Base-by-base conservation (phyloP, 2,329 filamentous ascomycete genomes). In the Claviceps pazoutovae region DNA sequence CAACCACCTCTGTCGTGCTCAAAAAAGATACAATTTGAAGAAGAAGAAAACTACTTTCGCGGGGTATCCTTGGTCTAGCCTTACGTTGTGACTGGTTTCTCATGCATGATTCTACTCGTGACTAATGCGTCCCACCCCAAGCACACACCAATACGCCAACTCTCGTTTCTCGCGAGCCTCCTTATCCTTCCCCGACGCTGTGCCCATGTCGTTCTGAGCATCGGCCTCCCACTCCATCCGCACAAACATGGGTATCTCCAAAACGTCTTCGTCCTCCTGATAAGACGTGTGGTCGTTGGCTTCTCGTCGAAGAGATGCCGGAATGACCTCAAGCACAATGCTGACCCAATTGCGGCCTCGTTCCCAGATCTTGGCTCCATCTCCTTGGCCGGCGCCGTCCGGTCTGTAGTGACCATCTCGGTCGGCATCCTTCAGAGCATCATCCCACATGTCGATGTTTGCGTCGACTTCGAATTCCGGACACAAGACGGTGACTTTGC, bases 341-440 rank as follows among this genome's bases (percentile, higher is more conserved):
- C 84, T 93, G 16, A 93, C 93, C 87, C 90, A 96, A 66, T 97
- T 98, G 38, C 90, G 76, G 0, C 90, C 91, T 51, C 84, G 80
- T 56, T 96, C 90, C 86, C 88, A 98, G n/a, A 97, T 83, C 68
- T 97, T 97, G 50, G 91, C 93, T 0, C 87, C 87, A 66, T 95
- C 89, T 16, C 86, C 80, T 48, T 80, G 77, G 49, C 71, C 60
- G 56, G 62, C 63, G 60, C 69, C 59, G 54, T 69, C 71, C 60
- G 64, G 64, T 59, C 61, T 69, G 63, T 61, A 62, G 57, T 62
- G 65, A 64, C 64, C 64, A 63, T 68, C 65, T 54, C 30, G 30
- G 26, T 58, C 63, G 34, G 72, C 68, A 55, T 76, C 79, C 63
- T 82, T 81, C 11, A 96, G 74, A 0, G 90, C 91, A 63, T 97